Conservation (phyloP, 257 asterid species). For the Ligustrum vulgare region DNA sequence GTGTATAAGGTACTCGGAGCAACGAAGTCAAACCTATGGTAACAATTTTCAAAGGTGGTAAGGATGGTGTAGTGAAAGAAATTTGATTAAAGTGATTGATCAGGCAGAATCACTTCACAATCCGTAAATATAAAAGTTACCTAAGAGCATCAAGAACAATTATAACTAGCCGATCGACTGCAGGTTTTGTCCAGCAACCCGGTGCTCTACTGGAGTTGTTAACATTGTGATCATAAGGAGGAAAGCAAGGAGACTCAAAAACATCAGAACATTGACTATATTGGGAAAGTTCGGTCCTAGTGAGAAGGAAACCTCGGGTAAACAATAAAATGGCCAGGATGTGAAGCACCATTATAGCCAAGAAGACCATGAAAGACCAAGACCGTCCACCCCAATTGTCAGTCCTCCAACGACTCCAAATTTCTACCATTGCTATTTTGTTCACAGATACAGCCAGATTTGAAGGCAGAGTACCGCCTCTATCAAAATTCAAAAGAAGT, state of each 20-base stretch:
- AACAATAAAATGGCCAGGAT: conserved; percentile 58
- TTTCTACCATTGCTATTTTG: background rate
- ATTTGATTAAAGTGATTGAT: background rate
- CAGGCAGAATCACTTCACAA: background rate
- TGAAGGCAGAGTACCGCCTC: background rate
- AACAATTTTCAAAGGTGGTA: background rate
- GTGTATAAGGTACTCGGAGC: conserved; percentile 85
- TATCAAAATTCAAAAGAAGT: background rate
- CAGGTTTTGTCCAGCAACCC: conserved; percentile 81
- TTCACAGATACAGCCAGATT: background rate
- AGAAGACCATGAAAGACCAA: conserved; percentile 56
- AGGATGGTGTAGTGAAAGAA: background rate
- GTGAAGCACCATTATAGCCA: conserved; percentile 66
- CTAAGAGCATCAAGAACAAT: conserved; percentile 91
- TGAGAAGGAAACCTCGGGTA: conserved; percentile 91
- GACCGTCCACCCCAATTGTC: conserved; percentile 48
- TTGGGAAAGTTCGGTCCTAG: conserved; percentile 84
- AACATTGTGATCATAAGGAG: conserved; percentile 34
- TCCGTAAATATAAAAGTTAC: conserved; percentile 26
- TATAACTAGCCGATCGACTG: conserved; percentile 77
- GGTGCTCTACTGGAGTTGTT: conserved; percentile 19
- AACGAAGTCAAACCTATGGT: conserved; percentile 81
- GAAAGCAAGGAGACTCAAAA: conserved; percentile 65
- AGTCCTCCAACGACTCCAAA: conserved; percentile 28
- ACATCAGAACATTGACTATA: conserved; percentile 74